These are phyloP conservation scores for Candida awuae DNA, from an alignment of 805 yeast species.

Conservation along the genomic window DNA sequence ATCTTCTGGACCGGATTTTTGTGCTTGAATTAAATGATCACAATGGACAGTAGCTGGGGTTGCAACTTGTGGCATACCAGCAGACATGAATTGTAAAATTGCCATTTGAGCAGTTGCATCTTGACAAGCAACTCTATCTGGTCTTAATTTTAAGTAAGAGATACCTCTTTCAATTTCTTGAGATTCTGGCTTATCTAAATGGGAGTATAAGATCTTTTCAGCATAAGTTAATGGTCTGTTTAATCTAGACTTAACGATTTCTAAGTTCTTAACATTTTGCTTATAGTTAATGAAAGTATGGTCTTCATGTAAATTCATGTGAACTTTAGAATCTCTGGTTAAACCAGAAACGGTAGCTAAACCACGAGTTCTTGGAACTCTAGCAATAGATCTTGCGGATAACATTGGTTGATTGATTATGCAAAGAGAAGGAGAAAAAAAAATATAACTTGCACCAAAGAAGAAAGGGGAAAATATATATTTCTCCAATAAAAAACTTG, in stretches of 20 bases:
- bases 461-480: too few species aligned
- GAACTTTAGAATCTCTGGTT: slow-evolving; percentile 48
- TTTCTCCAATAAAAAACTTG: too few species aligned
- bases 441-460: neutral
- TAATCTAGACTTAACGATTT: slow-evolving; percentile 66
- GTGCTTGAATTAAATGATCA: slow-evolving; percentile 96
- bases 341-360: slow-evolving; percentile 44
- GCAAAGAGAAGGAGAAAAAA: neutral
- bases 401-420: slow-evolving; percentile 18
- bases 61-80: slow-evolving; percentile 77
- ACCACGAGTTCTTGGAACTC: slow-evolving; percentile 33
- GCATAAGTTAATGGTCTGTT: slow-evolving; percentile 84
- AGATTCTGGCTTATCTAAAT: slow-evolving; percentile 82
- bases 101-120: slow-evolving; percentile 99
- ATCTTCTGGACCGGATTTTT: slow-evolving; percentile 83
- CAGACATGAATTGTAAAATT: slow-evolving; percentile 95
- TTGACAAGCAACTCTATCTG: slow-evolving; percentile 99
- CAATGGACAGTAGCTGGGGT: slow-evolving; percentile 97
- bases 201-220: slow-evolving; percentile 91
- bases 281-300: slow-evolving; percentile 87
- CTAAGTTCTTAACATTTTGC: slow-evolving; percentile 79
- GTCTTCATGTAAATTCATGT: slow-evolving; percentile 55
- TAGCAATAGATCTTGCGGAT: slow-evolving; percentile 25
- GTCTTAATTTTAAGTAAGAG: slow-evolving; percentile 84
- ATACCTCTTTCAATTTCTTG: slow-evolving; percentile 69